A percentile compares a stretch with the other conserved stretches of the same genome.
These are phyloP conservation scores for Talaromyces sp. DNA, from an alignment of 2,329 filamentous ascomycete species.

Conservation along the genomic window DNA sequence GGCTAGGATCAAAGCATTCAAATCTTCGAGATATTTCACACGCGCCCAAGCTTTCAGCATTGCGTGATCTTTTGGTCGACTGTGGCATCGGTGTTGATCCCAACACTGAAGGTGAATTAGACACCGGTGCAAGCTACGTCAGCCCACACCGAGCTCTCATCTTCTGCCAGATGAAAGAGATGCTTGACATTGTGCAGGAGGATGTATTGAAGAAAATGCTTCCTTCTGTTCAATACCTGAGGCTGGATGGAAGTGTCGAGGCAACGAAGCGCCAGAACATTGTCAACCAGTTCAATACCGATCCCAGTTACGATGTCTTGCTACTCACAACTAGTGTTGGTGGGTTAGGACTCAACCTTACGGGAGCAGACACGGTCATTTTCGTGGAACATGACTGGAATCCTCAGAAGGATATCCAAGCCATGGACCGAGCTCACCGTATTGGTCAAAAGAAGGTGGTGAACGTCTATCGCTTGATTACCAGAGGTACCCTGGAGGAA, in stretches of 20 bases:
- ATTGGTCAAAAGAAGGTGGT: slow-evolving; percentile 99
- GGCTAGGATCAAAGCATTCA: slow-evolving; percentile 72
- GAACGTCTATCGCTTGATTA: slow-evolving; percentile 96
- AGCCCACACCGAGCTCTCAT: slow-evolving; percentile 93
- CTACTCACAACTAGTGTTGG: slow-evolving; percentile 93
- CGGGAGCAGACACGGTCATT: slow-evolving; percentile 95
- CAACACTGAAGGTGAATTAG: slow-evolving; percentile 46
- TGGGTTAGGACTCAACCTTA: slow-evolving; percentile 88
- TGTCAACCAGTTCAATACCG: slow-evolving; percentile 97
- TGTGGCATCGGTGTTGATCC: slow-evolving; percentile 86
- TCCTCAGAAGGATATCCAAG: slow-evolving; percentile 95
- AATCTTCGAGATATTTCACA: slow-evolving; percentile 78
- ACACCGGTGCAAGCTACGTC: slow-evolving; percentile 67
- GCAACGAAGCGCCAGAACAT: slow-evolving; percentile 93
- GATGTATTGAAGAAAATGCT: slow-evolving; percentile 85
- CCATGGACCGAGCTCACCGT: slow-evolving; percentile 96
- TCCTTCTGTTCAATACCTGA: slow-evolving; percentile 86
- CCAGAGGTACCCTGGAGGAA: slow-evolving; percentile 90
- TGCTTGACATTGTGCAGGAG: slow-evolving; percentile 97
- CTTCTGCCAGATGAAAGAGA: slow-evolving; percentile 99
- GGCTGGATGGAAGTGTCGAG: slow-evolving; percentile 90
- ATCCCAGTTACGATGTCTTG: slow-evolving; percentile 91
- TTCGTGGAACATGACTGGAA: slow-evolving; percentile 99
- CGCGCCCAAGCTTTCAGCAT: slow-evolving; percentile 84
- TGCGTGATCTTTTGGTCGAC: slow-evolving; percentile 92